Base-by-base conservation (phyloP, 352 stramenopile species). In the Pythium biforme region DNA sequence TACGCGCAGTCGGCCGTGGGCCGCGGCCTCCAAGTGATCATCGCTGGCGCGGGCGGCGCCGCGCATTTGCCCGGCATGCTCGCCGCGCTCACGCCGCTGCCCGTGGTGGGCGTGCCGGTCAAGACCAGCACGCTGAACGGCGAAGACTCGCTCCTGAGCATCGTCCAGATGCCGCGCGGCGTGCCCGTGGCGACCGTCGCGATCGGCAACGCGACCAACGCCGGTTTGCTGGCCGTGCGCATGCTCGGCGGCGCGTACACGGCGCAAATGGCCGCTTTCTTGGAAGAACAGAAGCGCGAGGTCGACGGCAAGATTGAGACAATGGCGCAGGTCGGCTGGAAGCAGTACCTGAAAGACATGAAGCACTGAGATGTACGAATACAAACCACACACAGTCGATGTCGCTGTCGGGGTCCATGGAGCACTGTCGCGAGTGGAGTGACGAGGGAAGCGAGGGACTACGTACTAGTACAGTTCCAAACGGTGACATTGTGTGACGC, bases 111-210 rank as follows among this genome's bases (percentile, higher is more conserved):
- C 40, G 97, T 99, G 2, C 97, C 97, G 14, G 93, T 99, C 22
- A 99, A 99, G 79, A 99, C 96, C 7, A 98, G 90, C 23, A 98
- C 96, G 20, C 75, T 99, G 15, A 99, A 97, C 67, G 97, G 97
- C 27, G 78, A 99, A 53, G 97, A 99, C 79, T 98, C 95, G 46
- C 77, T 99, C 14, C 81, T 99, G 65, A 98, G 92, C 70, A 99
- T 99, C 73, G 96, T 99, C 23, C 97, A 99, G 83, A 99, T 99
- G 97, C 97, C 97, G 37, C 79, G 94, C 33, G 97, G 97, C 52
- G 88, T 99, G 33, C 97, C 97, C 12, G 97, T 99, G 39, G 97
- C 97, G 2, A 99, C 97, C 12, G 97, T 99, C 15, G 97, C 96
- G 2, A 99, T 99, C 68, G 96, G 96, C 57, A 99, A 99, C 81